phyloP scores from a whole-genome alignment of 1,139 yeast species.

The Yamadazyma membranifaciens region DNA sequence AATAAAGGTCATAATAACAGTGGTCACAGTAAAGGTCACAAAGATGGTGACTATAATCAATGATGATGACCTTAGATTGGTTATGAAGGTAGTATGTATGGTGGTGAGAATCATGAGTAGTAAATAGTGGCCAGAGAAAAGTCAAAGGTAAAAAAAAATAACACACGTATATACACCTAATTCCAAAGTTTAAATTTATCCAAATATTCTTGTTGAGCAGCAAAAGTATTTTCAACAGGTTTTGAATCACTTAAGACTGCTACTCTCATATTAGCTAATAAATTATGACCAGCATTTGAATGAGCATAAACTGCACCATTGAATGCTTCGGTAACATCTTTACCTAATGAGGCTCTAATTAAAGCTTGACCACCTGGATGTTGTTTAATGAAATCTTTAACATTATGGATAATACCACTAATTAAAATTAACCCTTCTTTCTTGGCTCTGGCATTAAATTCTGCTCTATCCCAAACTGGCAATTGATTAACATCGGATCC shows the following conservation, averaged over 20 bases:
- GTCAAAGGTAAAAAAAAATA: not conserved
- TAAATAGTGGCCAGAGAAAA: not conserved
- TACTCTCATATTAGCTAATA: slow-evolving; percentile 92
- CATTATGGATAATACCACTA: slow-evolving; percentile 94
- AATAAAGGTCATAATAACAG: no score
- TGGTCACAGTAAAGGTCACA: no score
- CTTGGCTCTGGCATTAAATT: slow-evolving; percentile 69
- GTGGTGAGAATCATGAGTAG: not conserved
- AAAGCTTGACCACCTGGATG: slow-evolving; percentile 98
- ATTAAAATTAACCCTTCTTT: slow-evolving; percentile 67
- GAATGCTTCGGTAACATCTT: slow-evolving; percentile 96
- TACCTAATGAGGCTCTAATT: slow-evolving; percentile 82
- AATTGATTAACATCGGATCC: slow-evolving; percentile 81
- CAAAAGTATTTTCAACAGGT: slow-evolving; percentile 52
- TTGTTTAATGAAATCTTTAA: slow-evolving; percentile 76
- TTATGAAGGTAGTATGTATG: not conserved
- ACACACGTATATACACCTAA: slow-evolving; percentile 1
- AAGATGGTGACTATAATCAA: no score
- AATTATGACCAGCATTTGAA: slow-evolving; percentile 96
- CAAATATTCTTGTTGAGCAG: slow-evolving; percentile 50
- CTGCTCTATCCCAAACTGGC: slow-evolving; percentile 89
- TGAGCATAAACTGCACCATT: slow-evolving; percentile 97
- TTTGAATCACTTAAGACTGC: slow-evolving; percentile 79
- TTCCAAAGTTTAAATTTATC: slow-evolving; percentile 24
- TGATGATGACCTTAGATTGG: no score